Evolutionary conservation across 2,329 filamentous ascomycete genomes (phyloP).

Genomic region (Pseudopithomyces chartarum): DNA sequence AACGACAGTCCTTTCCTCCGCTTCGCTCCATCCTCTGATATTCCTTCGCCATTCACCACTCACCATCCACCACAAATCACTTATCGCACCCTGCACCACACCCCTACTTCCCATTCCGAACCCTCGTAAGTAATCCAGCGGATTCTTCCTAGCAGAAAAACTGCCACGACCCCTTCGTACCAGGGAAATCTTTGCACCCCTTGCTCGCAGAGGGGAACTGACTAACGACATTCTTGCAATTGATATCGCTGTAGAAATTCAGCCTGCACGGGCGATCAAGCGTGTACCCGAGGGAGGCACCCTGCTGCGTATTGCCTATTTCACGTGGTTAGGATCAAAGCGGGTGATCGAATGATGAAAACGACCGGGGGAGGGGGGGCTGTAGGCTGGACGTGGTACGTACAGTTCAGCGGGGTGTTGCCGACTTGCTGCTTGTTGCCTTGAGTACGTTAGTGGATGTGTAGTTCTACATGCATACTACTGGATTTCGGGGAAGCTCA

Average conservation of each 20-base stretch:
- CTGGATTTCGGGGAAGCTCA: too few species aligned
- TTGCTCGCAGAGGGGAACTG: not conserved
- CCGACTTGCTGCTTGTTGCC: not conserved
- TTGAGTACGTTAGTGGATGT: too few species aligned
- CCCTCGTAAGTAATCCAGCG: too few species aligned
- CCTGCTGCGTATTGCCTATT: not conserved
- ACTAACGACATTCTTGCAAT: not conserved
- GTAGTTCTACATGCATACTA: not conserved
- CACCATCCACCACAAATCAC: too few species aligned
- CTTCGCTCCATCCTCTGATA: too few species aligned
- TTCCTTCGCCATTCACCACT: too few species aligned
- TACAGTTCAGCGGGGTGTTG: not conserved
- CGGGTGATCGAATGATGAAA: too few species aligned
- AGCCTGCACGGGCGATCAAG: not conserved
- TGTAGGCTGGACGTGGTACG: not conserved
- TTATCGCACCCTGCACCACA: too few species aligned
- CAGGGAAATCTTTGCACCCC: not conserved
- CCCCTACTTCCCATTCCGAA: too few species aligned
- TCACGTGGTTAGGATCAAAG: not conserved
- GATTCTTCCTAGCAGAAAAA: not conserved
- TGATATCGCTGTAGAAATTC: not conserved
- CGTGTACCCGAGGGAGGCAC: not conserved
- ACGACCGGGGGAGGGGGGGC: too few species aligned
- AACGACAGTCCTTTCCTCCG: too few species aligned
- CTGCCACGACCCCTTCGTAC: not conserved